These are phyloP conservation scores for Gautieria morchelliformis DNA, from an alignment of 768 basidiomycete species.

Conservation along the genomic window DNA sequence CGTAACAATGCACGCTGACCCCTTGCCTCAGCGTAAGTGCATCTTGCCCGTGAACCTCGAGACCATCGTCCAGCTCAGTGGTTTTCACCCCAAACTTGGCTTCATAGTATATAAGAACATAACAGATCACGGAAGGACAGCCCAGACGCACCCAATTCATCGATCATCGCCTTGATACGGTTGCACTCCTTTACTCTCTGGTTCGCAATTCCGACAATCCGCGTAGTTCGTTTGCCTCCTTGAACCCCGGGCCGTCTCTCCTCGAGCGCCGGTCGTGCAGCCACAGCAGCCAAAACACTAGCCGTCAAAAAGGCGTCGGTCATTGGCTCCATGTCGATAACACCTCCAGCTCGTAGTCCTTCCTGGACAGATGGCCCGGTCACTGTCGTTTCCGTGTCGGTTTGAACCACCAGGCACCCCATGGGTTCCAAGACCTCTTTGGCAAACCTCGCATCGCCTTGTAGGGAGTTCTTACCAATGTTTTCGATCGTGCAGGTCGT, in stretches of 20 bases:
- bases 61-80: conserved; percentile 84
- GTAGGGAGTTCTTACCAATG: conserved; percentile 83
- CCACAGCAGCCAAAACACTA: conserved; percentile 83
- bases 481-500: conserved; percentile 88
- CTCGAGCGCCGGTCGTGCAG: conserved; percentile 31
- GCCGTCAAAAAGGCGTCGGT: conserved; percentile 99
- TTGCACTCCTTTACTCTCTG: conserved; percentile 99
- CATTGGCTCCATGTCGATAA: conserved; percentile 99
- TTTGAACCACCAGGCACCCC: conserved; percentile 90
- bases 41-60: conserved; percentile 78
- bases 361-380: conserved; percentile 77
- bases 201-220: conserved; percentile 93
- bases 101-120: conserved; percentile 25
- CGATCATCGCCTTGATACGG: conserved; percentile 93
- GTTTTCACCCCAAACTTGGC: conserved; percentile 94
- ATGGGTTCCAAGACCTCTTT: conserved; percentile 87
- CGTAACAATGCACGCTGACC: conserved; percentile 89
- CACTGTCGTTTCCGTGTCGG: conserved; percentile 81
- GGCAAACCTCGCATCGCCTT: conserved; percentile 97
- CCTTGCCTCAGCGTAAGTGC: conserved; percentile 52
- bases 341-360: conserved; percentile 65
- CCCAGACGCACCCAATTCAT: conserved; percentile 62
- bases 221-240: conserved; percentile 44
- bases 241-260: conserved; percentile 11
- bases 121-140: conserved; percentile 1